These are phyloP conservation scores for Tulasnella sp. DNA, from an alignment of 768 basidiomycete genomes.

Conservation along the genomic window DNA sequence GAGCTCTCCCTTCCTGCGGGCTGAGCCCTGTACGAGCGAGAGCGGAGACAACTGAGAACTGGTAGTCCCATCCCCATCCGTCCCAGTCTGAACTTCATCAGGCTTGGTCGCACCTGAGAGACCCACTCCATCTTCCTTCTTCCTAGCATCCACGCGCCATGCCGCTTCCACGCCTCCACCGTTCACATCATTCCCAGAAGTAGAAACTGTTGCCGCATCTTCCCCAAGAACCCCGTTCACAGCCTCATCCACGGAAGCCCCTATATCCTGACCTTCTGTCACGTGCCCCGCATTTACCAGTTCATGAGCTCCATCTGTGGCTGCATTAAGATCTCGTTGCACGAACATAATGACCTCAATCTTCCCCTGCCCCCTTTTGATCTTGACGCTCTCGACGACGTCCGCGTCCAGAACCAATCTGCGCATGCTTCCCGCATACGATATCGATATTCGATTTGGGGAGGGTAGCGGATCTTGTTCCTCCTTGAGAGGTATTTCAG, in stretches of 20 bases:
- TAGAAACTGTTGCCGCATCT: background rate
- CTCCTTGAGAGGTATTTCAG: background rate
- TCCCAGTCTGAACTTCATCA: slow-evolving; percentile 24
- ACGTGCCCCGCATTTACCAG: background rate
- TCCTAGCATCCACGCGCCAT: background rate
- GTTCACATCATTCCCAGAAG: background rate
- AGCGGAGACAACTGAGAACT: background rate
- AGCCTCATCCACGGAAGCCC: background rate
- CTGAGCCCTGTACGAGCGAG: background rate
- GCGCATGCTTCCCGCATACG: slow-evolving; percentile 81
- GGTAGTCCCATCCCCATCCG: background rate
- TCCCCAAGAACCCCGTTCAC: background rate
- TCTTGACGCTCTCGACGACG: slow-evolving; percentile 66
- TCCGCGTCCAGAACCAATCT: slow-evolving; percentile 84
- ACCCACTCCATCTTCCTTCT: background rate
- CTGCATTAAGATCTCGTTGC: background rate
- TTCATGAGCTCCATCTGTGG: background rate
- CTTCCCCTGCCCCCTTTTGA: slow-evolving; percentile 71
- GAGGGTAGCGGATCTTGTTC: slow-evolving; percentile 1
- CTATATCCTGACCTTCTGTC: background rate
- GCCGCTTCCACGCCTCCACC: background rate
- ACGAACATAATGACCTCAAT: slow-evolving; percentile 57
- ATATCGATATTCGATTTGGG: slow-evolving; percentile 63
- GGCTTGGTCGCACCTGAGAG: background rate
- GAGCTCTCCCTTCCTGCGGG: slow-evolving; percentile 24